A percentile compares a stretch with the other conserved stretches of the same genome.
These are phyloP conservation scores for Cudoniella acicularis DNA, from an alignment of 495 filamentous ascomycete genomes.

Conservation along the genomic window DNA sequence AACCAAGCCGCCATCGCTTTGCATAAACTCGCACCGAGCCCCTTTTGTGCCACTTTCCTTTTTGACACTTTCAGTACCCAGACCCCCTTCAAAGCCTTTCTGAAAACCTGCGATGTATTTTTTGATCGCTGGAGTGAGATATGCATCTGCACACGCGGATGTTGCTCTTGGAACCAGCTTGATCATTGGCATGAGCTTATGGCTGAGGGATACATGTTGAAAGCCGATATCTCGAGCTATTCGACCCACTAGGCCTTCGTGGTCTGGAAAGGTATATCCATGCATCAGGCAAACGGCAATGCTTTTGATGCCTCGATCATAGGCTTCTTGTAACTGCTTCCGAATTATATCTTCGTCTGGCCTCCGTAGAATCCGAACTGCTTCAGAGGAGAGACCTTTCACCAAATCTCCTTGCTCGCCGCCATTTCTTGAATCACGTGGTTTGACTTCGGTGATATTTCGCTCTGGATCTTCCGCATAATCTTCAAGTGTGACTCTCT, in stretches of 20 bases:
- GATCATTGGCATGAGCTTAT: constrained; percentile 92
- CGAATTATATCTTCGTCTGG: constrained; percentile 51
- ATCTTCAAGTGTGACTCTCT: constrained; percentile 83
- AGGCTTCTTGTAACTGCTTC: constrained; percentile 53
- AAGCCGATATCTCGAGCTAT: constrained; percentile 73
- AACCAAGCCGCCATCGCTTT: constrained; percentile 76
- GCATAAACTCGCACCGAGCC: constrained; percentile 81
- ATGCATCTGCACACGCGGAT: constrained; percentile 92
- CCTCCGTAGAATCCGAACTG: constrained; percentile 60
- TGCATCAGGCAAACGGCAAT: constrained; percentile 80
- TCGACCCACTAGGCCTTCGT: constrained; percentile 64
- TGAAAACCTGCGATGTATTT: constrained; percentile 92
- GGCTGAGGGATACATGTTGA: constrained; percentile 66
- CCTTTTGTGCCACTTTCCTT: constrained; percentile 49
- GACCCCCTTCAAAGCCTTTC: constrained; percentile 64
- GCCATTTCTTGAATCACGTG: constrained; percentile 41
- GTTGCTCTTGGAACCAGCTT: constrained; percentile 84
- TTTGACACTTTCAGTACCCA: constrained; percentile 65
- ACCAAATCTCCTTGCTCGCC: constrained; percentile 47
- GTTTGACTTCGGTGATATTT: constrained; percentile 43
- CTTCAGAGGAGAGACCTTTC: constrained; percentile 63
- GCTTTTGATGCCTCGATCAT: constrained; percentile 60
- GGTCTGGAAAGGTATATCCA: constrained; percentile 73
- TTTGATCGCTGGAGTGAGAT: constrained; percentile 92
- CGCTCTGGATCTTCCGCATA: constrained; percentile 79